Evolutionary conservation across 805 yeast genomes (phyloP), one percentile per base, ranked within the genome.

Genomic region (Grigorovia humatica): DNA sequence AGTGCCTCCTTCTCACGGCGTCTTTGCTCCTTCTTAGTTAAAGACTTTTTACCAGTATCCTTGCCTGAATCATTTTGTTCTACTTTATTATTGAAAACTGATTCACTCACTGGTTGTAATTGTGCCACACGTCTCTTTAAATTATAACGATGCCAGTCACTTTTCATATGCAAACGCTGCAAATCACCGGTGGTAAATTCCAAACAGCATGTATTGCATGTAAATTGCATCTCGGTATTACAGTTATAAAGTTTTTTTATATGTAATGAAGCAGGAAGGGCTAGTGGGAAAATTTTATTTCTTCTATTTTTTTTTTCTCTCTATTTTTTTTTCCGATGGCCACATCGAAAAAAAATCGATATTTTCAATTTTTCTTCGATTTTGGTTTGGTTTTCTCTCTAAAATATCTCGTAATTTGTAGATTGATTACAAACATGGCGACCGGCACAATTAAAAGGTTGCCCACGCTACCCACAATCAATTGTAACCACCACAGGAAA

Each of bases 91-190:
- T 85, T 86, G 67, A 85, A 85, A 1, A 77, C 69, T 43, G 75
- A 77, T 35, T 85, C 81, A 9, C 80, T 69, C 44, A 89, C 81
- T 0, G 95, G 80, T 19, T 95, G 95, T 55, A 89, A 71, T 47
- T 76, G 78, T 0, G 98, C 96, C 15, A 93, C 98, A 65, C 96
- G 77, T 73, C 99, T 81, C 66, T 93, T 93, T 61, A 93, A 77
- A 65, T 93, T 93, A 69, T 93, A 93, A 62, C 98, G 79, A 69
- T 93, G 99, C 99, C 99, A 93, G 55, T 93, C 99, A 1, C 96
- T 80, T 65, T 87, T 88, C 99, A 93, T 93, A 66, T 93, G 99
- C 49, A 74, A 71, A 60, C 98, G 77, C 71, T 93, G 99, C 61
- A 79, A 79, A 50, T 79, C 85, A 1, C 95, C 81, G 11, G 80